Evolutionary conservation across 805 yeast genomes (phyloP).

Genomic region (Schizosaccharomyces japonicus): DNA sequence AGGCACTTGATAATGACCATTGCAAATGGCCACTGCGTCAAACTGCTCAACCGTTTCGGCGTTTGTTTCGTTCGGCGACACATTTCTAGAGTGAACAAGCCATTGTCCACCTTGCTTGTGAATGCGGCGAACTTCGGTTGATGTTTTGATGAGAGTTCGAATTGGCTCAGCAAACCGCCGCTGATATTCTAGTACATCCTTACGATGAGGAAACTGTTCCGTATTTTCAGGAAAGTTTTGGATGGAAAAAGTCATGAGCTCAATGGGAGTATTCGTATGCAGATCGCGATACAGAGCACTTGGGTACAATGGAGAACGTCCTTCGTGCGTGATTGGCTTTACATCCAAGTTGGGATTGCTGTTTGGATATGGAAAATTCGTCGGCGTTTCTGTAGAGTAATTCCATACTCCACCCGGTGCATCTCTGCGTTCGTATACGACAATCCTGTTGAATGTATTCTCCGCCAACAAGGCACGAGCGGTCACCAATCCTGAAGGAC

Average conservation of each 20-base stretch:
- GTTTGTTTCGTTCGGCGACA: too few species aligned
- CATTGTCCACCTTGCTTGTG: neutral
- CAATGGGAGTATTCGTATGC: slow-evolving; percentile 41
- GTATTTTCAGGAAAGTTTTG: slow-evolving; percentile 20
- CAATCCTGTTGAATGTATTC: slow-evolving; percentile 21
- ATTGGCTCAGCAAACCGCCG: neutral
- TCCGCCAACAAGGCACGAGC: slow-evolving; percentile 41
- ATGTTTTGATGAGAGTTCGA: neutral
- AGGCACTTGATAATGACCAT: slow-evolving; percentile 44
- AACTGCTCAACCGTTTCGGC: slow-evolving; percentile 13
- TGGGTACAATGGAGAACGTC: neutral
- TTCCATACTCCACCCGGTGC: slow-evolving; percentile 59
- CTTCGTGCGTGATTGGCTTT: neutral
- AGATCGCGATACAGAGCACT: slow-evolving; percentile 36
- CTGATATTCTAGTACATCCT: neutral
- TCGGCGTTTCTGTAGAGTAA: slow-evolving; percentile 19
- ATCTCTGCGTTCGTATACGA: slow-evolving; percentile 32
- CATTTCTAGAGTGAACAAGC: neutral
- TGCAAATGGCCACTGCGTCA: slow-evolving; percentile 41
- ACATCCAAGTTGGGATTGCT: neutral
- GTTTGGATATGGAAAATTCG: neutral
- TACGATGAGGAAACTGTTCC: slow-evolving; percentile 13
- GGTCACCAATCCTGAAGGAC: slow-evolving; percentile 47
- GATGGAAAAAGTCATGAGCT: slow-evolving; percentile 39
- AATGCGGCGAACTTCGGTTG: neutral